Conservation (phyloP, 306 rosid species). For the Quercus aquifolioides region DNA sequence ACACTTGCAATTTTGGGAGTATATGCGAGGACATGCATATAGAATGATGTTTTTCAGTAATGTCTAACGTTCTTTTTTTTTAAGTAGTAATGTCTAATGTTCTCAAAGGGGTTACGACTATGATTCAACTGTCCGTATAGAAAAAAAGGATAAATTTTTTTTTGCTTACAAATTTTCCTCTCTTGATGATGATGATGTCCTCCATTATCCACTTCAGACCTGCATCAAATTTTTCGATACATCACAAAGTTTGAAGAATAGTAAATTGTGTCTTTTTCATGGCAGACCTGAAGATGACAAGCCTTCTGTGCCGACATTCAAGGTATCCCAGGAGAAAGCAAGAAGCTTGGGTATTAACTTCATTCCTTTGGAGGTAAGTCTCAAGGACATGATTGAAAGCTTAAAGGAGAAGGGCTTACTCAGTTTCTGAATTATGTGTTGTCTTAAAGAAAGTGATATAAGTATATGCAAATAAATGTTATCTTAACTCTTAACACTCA, state of each 20-base stretch:
- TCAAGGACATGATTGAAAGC: slow-evolving; percentile 26
- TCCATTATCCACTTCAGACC: neutral
- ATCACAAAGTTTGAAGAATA: neutral
- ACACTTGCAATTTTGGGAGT: no score
- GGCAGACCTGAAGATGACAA: slow-evolving; percentile 19
- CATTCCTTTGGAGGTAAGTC: slow-evolving; percentile 21
- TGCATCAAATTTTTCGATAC: neutral
- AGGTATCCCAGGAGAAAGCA: slow-evolving; percentile 21
- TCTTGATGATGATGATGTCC: no score
- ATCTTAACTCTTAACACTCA: no score
- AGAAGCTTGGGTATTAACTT: slow-evolving; percentile 13
- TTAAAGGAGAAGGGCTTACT: slow-evolving; percentile 24
- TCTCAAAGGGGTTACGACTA: no score
- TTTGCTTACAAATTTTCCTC: no score
- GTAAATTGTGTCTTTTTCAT: neutral
- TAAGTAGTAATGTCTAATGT: no score
- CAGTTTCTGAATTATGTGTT: neutral
- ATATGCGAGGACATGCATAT: no score
- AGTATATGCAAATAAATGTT: no score
- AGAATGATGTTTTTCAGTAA: no score
- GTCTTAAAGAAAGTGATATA: no score
- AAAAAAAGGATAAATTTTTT: no score
- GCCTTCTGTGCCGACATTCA: slow-evolving; percentile 1
- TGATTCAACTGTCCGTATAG: neutral
- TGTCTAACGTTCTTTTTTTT: no score